Conservation (phyloP, 495 filamentous ascomycete genomes). For the Aspergillus incahuasiensis region DNA sequence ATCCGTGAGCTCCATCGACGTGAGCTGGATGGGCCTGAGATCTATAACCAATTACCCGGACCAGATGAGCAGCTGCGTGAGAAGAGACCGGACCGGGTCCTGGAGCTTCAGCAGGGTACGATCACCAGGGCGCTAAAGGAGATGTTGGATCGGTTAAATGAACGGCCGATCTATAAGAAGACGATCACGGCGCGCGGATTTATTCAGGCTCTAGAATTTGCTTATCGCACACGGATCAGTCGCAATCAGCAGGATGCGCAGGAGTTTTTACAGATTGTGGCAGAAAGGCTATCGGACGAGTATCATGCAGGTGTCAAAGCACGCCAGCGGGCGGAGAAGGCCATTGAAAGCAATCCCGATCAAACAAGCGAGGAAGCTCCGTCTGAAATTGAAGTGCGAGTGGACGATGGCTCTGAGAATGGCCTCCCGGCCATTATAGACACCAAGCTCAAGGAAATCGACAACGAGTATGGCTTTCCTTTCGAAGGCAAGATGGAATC, state of each 20-base stretch:
- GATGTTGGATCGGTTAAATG: slow-evolving; percentile 88
- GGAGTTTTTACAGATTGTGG: slow-evolving; percentile 90
- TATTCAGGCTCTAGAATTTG: slow-evolving; percentile 72
- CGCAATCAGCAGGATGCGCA: slow-evolving; percentile 98
- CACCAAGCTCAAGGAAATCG: slow-evolving; percentile 40
- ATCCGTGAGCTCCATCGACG: slow-evolving; percentile 84
- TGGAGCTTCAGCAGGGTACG: slow-evolving; percentile 70
- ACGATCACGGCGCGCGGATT: slow-evolving; percentile 83
- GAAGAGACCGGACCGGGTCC: slow-evolving; percentile 57
- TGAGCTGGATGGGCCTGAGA: slow-evolving; percentile 64
- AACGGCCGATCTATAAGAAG: slow-evolving; percentile 89
- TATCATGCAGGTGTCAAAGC: slow-evolving; percentile 80
- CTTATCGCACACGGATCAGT: slow-evolving; percentile 84
- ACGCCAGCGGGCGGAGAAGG: slow-evolving; percentile 39
- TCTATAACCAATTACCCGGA: slow-evolving; percentile 57
- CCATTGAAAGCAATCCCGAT: slow-evolving; percentile 17
- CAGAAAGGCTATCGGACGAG: slow-evolving; percentile 88
- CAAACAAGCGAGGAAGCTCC: slow-evolving; percentile 17
- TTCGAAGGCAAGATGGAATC: slow-evolving; percentile 84
- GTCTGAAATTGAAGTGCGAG: slow-evolving; percentile 36
- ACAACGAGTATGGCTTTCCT: slow-evolving; percentile 71
- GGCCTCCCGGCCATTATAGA: slow-evolving; percentile 41
- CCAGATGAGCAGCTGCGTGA: slow-evolving; percentile 40
- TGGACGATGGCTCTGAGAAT: slow-evolving; percentile 38
- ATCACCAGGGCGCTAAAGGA: slow-evolving; percentile 89